Evolutionary conservation across 257 asterid species (phyloP), one percentile per base, ranked within the genome.

Genomic region (Solanum tarapatanum): DNA sequence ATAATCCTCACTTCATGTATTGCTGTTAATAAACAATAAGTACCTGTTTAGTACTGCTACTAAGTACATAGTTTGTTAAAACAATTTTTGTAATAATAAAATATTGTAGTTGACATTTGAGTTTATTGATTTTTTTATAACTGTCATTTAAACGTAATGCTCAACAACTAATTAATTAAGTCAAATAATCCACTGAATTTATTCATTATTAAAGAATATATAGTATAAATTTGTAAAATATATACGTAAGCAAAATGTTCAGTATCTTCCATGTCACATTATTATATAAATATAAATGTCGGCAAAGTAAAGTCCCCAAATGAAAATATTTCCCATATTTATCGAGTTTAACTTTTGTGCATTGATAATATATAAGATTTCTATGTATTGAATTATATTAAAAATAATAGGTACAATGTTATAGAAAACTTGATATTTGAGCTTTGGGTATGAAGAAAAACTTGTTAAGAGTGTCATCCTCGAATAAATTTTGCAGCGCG

Each of bases 401-500:
- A 36, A 33, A 19, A 19, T 17, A 33, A 33, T 33, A 33, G 4
- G 4, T 33, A n/a, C 1, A 23, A 2, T 9, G 4, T 62, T 10
- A 76, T 37, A 37, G 2, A 4, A 37, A 75, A 2, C 19, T 2
- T 36, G 32, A 75, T 36, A 19, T 55, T 55, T 2, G 4, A 51
- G n/a, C 4, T 19, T 55, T 55, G n/a, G 0, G 0, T 19, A 17
- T 7, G 10, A 55, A 55, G 3, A 17, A 55, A 55, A 17, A 17
- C 4, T 55, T 55, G 10, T 55, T 55, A 2, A 17, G n/a, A 17
- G 11, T 0, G 4, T 17, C 4, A 55, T 17, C 10, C 4, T 17
- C 10, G 2, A 2, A 17, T 55, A 1, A 1, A 55, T 17, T 6
- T 0, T 14, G 8, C 3, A 48, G 0, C 8, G 3, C 21, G 60